Conservation (phyloP, 495 filamentous ascomycete genomes). For the Aspergillus nidulans region DNA sequence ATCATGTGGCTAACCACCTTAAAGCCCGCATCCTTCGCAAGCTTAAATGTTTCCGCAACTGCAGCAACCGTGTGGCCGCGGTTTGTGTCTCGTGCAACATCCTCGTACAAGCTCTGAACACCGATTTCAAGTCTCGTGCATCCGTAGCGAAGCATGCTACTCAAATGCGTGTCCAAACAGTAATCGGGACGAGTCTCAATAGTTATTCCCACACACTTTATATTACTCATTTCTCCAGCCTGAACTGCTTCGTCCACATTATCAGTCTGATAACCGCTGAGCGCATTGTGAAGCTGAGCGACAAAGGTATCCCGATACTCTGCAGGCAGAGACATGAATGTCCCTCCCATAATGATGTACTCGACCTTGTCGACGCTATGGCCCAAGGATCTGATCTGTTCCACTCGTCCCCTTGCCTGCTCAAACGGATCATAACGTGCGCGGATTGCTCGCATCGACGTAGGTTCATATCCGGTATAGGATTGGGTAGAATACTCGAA, state of each 20-base stretch:
- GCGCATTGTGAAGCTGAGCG: slow-evolving; percentile 89
- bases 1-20: slow-evolving; percentile 99
- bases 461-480: slow-evolving; percentile 97
- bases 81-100: slow-evolving; percentile 97
- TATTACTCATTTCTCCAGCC: slow-evolving; percentile 86
- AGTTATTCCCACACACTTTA: slow-evolving; percentile 97
- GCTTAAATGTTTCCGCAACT: slow-evolving; percentile 89
- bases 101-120: slow-evolving; percentile 95
- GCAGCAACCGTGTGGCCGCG: slow-evolving; percentile 93
- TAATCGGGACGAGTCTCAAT: slow-evolving; percentile 98
- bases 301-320: slow-evolving; percentile 90
- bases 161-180: slow-evolving; percentile 86
- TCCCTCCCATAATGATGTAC: slow-evolving; percentile 99
- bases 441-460: slow-evolving; percentile 95
- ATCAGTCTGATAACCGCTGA: slow-evolving; percentile 85
- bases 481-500: slow-evolving; percentile 99
- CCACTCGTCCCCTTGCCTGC: slow-evolving; percentile 91
- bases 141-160: slow-evolving; percentile 91
- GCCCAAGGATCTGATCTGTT: slow-evolving; percentile 90
- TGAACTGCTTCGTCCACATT: slow-evolving; percentile 93
- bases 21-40: slow-evolving; percentile 95
- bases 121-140: slow-evolving; percentile 93
- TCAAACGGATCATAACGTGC: slow-evolving; percentile 98
- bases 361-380: slow-evolving; percentile 99
- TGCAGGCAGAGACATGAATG: slow-evolving; percentile 93